Conservation (phyloP, 75 land plant genomes). For the Cryptomeria japonica region DNA sequence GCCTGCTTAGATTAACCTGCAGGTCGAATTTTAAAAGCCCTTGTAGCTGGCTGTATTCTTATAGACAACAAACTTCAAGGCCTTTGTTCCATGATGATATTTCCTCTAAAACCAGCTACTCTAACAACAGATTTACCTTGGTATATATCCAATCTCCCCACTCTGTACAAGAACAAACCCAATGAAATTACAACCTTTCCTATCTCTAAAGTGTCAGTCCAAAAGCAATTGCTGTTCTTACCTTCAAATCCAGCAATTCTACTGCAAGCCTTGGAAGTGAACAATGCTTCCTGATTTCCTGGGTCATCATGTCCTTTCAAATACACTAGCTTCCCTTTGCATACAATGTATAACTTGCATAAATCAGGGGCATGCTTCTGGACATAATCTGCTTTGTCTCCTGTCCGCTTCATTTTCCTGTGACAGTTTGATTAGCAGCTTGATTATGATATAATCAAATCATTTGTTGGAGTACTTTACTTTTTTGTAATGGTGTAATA, state of each 20-base stretch:
- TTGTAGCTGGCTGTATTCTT: not conserved
- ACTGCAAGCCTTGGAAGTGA: not conserved
- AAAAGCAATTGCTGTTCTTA: not conserved
- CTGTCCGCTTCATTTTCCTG: not conserved
- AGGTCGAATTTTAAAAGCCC: not conserved
- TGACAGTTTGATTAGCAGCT: not conserved
- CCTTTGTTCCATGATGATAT: not conserved
- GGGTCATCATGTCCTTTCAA: not conserved
- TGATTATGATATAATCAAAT: not conserved
- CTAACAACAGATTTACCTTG: not conserved
- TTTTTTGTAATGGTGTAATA: not conserved
- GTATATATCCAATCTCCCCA: not conserved
- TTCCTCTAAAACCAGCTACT: not conserved
- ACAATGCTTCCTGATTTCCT: not conserved
- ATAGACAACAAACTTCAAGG: not conserved
- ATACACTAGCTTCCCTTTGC: not conserved
- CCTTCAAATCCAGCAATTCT: not conserved
- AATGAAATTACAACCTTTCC: not conserved
- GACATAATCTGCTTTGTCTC: not conserved
- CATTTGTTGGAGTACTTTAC: not conserved
- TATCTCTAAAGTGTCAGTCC: not conserved
- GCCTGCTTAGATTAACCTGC: not conserved
- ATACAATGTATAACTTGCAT: not conserved
- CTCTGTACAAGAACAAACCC: not conserved
- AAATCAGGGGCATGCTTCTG: not conserved